These are phyloP conservation scores for Rossbeevera mucosa DNA, from an alignment of 768 basidiomycete genomes.

Conservation along the genomic window DNA sequence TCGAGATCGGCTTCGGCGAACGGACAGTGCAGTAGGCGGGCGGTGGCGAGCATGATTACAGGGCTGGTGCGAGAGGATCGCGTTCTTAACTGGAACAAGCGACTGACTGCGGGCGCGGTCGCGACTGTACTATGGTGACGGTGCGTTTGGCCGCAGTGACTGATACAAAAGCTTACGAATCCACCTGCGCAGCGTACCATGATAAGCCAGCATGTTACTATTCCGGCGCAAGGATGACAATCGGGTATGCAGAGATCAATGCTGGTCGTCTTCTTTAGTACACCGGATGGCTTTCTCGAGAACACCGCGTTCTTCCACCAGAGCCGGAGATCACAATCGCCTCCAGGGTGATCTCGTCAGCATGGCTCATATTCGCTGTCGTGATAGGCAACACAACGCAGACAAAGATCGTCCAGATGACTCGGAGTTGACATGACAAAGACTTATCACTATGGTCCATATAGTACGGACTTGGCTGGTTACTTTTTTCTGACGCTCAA, in stretches of 20 bases:
- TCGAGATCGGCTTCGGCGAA: constrained; percentile 31
- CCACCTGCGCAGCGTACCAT: neutral
- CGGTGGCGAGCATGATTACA: constrained; percentile 27
- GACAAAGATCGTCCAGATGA: too few species aligned
- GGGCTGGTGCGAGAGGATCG: neutral
- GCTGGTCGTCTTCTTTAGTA: neutral
- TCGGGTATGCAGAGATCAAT: neutral
- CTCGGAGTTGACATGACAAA: too few species aligned
- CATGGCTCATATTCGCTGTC: too few species aligned
- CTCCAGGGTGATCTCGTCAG: too few species aligned
- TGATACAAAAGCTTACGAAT: neutral
- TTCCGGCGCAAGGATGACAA: neutral
- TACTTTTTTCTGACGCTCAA: too few species aligned
- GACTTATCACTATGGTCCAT: too few species aligned
- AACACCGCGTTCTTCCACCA: too few species aligned
- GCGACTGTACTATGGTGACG: too few species aligned
- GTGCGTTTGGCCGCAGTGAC: constrained; percentile 7
- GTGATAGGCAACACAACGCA: too few species aligned
- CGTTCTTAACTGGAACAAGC: neutral
- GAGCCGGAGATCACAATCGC: too few species aligned
- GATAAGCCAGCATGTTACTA: neutral
- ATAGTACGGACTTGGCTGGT: too few species aligned
- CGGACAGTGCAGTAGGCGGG: constrained; percentile 33
- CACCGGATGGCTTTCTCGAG: too few species aligned
- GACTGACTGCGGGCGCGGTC: constrained; percentile 21